Evolutionary conservation across 2,329 filamentous ascomycete genomes (phyloP).

Genomic region (Epichloe festucae): DNA sequence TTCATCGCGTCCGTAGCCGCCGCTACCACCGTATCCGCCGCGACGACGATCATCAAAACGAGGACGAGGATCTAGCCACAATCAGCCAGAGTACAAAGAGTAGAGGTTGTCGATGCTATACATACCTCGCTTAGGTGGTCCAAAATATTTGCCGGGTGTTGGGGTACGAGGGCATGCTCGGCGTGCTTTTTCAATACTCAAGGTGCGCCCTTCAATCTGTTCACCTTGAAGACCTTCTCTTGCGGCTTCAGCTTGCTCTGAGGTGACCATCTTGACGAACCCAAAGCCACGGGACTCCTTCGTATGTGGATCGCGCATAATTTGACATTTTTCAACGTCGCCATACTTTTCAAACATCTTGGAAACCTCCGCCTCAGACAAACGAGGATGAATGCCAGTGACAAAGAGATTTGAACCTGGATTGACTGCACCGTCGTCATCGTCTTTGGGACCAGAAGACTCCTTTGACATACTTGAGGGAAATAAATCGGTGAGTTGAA

Average conservation of each 20-base stretch:
- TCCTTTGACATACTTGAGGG: slow-evolving; percentile 36
- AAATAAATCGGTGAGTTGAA: neutral
- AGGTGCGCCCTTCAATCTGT: slow-evolving; percentile 82
- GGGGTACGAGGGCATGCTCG: slow-evolving; percentile 89
- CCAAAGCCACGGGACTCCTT: slow-evolving; percentile 98
- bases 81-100: neutral
- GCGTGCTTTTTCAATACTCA: slow-evolving; percentile 98
- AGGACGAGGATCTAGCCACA: slow-evolving; percentile 23
- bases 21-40: slow-evolving; percentile 40
- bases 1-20: slow-evolving; percentile 37
- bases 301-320: slow-evolving; percentile 97
- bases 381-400: slow-evolving; percentile 88
- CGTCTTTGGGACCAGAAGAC: slow-evolving; percentile 38
- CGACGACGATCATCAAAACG: slow-evolving; percentile 51
- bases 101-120: neutral
- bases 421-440: slow-evolving; percentile 74
- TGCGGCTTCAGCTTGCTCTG: slow-evolving; percentile 89
- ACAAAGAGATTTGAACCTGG: slow-evolving; percentile 97
- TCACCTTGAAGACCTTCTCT: slow-evolving; percentile 94
- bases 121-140: slow-evolving; percentile 92
- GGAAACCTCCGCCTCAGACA: slow-evolving; percentile 79
- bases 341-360: slow-evolving; percentile 98
- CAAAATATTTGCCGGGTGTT: slow-evolving; percentile 98
- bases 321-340: slow-evolving; percentile 97
- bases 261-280: slow-evolving; percentile 97